Evolutionary conservation across 208 protist genomes (phyloP).

Genomic region (Sergeia podlipaevii): DNA sequence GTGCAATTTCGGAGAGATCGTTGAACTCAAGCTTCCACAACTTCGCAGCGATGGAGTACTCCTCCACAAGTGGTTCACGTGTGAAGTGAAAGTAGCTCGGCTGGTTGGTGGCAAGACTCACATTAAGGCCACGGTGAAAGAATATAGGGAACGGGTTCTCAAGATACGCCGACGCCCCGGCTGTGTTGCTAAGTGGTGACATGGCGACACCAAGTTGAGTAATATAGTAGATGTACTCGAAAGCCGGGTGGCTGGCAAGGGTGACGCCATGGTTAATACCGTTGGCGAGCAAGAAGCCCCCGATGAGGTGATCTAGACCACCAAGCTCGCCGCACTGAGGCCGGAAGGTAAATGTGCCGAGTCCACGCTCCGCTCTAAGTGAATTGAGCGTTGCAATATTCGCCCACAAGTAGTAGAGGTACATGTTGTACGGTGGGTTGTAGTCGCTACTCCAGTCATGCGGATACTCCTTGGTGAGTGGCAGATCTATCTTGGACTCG

Average conservation of each 20-base stretch:
- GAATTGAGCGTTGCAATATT: conserved; percentile 97
- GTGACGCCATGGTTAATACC: conserved; percentile 98
- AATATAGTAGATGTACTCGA: conserved; percentile 99
- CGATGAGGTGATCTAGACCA: conserved; percentile 90
- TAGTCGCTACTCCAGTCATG: conserved; percentile 89
- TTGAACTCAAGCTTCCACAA: conserved; percentile 95
- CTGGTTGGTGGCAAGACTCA: conserved; percentile 98
- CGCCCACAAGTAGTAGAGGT: conserved; percentile 98
- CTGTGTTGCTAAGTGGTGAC: conserved; percentile 98
- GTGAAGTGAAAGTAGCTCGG: conserved; percentile 95
- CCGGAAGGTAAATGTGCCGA: conserved; percentile 91
- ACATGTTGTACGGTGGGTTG: conserved; percentile 99
- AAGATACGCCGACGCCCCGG: conserved; percentile 94
- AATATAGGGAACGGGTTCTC: conserved; percentile 96
- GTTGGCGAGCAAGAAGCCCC: conserved; percentile 93
- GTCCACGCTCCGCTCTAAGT: conserved; percentile 80
- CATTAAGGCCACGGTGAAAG: conserved; percentile 95
- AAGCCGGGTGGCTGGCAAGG: conserved; percentile 89
- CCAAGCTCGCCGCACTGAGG: conserved; percentile 96
- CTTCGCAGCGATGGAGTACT: conserved; percentile 98
- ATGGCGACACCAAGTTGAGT: conserved; percentile 96
- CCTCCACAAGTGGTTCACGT: conserved; percentile 98
- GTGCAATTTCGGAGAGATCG: conserved; percentile 98
- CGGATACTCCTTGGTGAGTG: conserved; percentile 71
- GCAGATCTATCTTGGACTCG: conserved; percentile 94